Evolutionary conservation across 2,329 filamentous ascomycete species (phyloP).

Genomic region (Microdochium bolleyi): DNA sequence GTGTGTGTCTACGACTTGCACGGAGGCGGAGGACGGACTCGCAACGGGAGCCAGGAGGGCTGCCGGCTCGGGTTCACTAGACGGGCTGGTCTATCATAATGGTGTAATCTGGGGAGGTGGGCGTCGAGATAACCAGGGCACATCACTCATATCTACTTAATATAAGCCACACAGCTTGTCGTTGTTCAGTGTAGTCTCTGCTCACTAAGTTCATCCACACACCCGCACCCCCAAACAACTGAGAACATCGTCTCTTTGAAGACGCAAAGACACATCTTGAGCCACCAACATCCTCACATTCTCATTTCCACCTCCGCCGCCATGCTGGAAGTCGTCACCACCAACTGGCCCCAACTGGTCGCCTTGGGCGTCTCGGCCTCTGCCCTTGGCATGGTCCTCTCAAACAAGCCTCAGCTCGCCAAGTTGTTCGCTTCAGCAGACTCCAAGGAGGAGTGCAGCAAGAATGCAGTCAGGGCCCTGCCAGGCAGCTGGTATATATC

Average conservation of each 20-base stretch:
- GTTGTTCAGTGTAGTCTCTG: not conserved
- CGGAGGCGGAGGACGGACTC: not conserved
- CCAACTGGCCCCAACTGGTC: not conserved
- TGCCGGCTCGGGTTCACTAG: not conserved
- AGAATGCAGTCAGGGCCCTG: conserved; percentile 21
- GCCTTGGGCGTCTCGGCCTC: not conserved
- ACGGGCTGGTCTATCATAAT: not conserved
- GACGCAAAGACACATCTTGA: not conserved
- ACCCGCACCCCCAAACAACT: too few relatives aligned
- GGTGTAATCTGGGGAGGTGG: not conserved
- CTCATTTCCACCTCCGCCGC: not conserved
- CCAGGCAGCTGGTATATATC: conserved; percentile 45
- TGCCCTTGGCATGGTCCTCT: not conserved
- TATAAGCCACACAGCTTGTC: not conserved
- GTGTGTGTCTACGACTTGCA: not conserved
- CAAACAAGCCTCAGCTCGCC: not conserved
- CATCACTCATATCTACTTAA: not conserved
- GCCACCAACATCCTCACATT: not conserved
- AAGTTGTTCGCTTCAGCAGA: not conserved
- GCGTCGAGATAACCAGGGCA: not conserved
- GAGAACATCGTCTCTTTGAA: not conserved
- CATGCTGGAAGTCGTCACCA: not conserved
- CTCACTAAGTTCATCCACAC: not conserved
- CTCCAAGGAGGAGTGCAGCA: not conserved
- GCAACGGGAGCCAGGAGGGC: not conserved